phyloP scores from a whole-genome alignment of 108 stramenopile genomes.

The Epithemia pelagica region DNA sequence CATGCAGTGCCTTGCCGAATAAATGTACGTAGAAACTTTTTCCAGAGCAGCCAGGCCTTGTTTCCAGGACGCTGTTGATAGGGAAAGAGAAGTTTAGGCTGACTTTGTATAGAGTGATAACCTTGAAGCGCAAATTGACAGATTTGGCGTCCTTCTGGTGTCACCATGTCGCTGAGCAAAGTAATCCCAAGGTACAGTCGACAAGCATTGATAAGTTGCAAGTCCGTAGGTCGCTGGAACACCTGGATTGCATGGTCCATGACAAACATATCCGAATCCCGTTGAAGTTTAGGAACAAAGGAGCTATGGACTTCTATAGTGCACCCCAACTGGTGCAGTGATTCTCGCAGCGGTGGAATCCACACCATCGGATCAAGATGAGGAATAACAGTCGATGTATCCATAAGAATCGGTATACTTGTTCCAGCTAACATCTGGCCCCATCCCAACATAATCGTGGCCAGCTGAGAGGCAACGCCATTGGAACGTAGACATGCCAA shows the following conservation, averaged over 20 bases:
- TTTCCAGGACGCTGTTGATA: not conserved
- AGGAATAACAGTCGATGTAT: not conserved
- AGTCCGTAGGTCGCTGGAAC: not conserved
- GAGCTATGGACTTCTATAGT: not conserved
- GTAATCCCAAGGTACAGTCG: not conserved
- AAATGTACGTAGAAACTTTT: not conserved
- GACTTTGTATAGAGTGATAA: not conserved
- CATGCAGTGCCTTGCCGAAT: not conserved
- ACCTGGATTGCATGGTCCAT: not conserved
- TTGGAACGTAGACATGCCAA: not conserved
- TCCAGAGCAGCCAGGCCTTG: not conserved
- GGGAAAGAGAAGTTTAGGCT: not conserved
- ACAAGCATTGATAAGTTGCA: not conserved
- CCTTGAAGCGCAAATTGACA: not conserved
- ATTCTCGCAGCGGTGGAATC: not conserved
- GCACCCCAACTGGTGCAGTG: not conserved
- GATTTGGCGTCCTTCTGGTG: not conserved
- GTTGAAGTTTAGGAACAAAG: not conserved
- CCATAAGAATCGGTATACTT: not conserved
- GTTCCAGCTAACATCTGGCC: not conserved
- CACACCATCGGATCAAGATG: not conserved
- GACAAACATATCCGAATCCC: not conserved
- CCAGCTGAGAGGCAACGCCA: not conserved
- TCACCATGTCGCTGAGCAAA: not conserved
- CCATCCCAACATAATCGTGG: not conserved